A percentile compares a stretch with the other conserved stretches of the same genome.
Conservation (phyloP, 2,329 filamentous ascomycete species). For the Aciculosporium take region DNA sequence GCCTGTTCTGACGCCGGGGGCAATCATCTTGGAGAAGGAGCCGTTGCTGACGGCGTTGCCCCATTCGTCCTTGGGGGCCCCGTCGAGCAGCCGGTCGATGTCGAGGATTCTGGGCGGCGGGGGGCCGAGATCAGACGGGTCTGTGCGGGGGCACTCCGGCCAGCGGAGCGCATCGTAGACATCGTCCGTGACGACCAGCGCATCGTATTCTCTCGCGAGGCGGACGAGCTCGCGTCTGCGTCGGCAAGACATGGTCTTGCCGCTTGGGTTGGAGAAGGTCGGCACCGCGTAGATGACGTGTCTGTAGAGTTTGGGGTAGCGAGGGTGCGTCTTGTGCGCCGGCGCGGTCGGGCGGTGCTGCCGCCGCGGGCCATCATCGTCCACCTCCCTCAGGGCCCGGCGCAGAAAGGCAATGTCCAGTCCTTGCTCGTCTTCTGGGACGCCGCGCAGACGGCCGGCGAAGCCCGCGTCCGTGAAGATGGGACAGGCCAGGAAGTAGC, state of each 20-base stretch:
- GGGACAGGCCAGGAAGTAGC: constrained; percentile 72
- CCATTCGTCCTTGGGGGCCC: constrained; percentile 34
- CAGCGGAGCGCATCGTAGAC: constrained; percentile 91
- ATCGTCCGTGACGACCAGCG: constrained; percentile 76
- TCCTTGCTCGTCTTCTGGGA: constrained; percentile 67
- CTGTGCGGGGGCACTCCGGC: constrained; percentile 32
- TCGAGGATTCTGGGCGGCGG: constrained; percentile 23
- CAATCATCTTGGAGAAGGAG: constrained; percentile 78
- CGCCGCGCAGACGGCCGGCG: constrained; percentile 46
- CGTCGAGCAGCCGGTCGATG: constrained; percentile 1
- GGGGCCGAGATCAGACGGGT: constrained; percentile 65
- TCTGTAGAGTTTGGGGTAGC: constrained; percentile 54
- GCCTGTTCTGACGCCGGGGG: constrained; percentile 70
- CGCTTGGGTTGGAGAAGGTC: constrained; percentile 79
- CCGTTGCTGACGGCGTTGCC: constrained; percentile 77
- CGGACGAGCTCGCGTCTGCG: constrained; percentile 55
- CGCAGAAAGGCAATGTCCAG: constrained; percentile 47
- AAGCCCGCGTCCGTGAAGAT: constrained; percentile 77
- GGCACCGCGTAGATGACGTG: constrained; percentile 83
- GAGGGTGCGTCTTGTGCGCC: constrained; percentile 2
- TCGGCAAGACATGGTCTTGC: constrained; percentile 60
- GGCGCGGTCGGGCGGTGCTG: constrained; percentile 8
- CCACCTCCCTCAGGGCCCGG: constrained; percentile 15
- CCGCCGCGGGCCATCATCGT: constrained; percentile 10
- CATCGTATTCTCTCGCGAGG: constrained; percentile 67